Conservation (phyloP, 1,284 basidiomycete species). For the Apiotrichum domesticum region DNA sequence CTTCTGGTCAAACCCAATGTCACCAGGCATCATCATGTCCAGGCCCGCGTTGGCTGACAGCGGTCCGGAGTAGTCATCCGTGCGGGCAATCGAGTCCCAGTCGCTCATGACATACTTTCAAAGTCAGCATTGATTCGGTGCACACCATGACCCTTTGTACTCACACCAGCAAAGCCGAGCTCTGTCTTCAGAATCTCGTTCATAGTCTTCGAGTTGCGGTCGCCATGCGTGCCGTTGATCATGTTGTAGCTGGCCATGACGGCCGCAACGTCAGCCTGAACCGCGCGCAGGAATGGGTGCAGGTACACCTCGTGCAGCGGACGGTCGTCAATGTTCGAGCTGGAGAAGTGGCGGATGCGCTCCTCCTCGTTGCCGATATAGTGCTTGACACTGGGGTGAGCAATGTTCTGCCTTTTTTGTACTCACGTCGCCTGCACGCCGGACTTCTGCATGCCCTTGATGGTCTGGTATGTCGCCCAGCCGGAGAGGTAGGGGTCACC, state of each 20-base stretch:
- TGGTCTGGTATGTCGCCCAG: slow-evolving; percentile 64
- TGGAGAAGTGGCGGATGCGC: slow-evolving; percentile 19
- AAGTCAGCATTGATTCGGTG: too few species aligned
- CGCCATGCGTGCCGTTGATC: slow-evolving; percentile 59
- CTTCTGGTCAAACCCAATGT: slow-evolving; percentile 13
- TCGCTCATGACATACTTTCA: slow-evolving; percentile 25
- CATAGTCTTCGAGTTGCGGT: slow-evolving; percentile 57
- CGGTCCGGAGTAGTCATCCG: too few species aligned
- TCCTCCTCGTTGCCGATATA: slow-evolving; percentile 28
- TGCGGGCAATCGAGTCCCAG: slow-evolving; percentile 23
- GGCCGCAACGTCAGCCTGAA: slow-evolving; percentile 63
- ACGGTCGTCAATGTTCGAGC: slow-evolving; percentile 22
- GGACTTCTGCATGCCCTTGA: slow-evolving; percentile 63
- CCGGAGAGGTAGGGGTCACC: slow-evolving; percentile 60
- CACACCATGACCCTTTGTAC: too few species aligned
- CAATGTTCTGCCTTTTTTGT: neutral
- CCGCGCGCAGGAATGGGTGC: slow-evolving; percentile 56
- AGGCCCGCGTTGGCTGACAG: slow-evolving; percentile 16
- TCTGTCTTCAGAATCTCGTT: slow-evolving; percentile 69
- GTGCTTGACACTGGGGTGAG: slow-evolving; percentile 17
- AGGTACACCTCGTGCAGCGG: slow-evolving; percentile 26
- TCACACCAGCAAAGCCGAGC: slow-evolving; percentile 54
- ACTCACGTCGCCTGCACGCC: slow-evolving; percentile 57
- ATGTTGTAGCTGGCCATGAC: slow-evolving; percentile 69
- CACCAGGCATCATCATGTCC: slow-evolving; percentile 51